These are phyloP conservation scores for Picea sitchensis DNA, from an alignment of 75 land plant genomes.

Conservation along the genomic window DNA sequence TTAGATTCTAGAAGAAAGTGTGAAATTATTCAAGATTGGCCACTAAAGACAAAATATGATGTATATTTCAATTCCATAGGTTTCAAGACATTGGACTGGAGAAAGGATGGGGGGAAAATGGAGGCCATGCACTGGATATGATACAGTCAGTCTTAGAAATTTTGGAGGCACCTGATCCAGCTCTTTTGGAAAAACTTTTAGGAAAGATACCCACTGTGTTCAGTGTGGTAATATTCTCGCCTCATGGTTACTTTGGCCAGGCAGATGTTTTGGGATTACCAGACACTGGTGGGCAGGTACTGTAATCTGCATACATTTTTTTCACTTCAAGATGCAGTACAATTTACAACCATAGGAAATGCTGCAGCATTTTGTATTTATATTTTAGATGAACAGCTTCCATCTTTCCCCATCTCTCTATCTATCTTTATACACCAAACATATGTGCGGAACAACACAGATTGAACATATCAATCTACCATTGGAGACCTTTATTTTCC, in stretches of 20 bases:
- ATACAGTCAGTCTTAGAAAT: slow-evolving; percentile 58
- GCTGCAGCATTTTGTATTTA: background rate
- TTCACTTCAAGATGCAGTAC: background rate
- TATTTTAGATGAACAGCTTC: background rate
- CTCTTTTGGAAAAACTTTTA: slow-evolving; percentile 60
- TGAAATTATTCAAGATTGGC: background rate
- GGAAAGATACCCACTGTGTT: slow-evolving; percentile 72
- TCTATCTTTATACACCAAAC: too few relatives aligned
- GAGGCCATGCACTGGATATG: slow-evolving; percentile 69
- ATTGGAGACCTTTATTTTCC: background rate
- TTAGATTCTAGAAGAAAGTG: background rate
- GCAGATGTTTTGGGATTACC: slow-evolving; percentile 94
- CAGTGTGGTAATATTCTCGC: slow-evolving; percentile 85
- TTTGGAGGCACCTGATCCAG: slow-evolving; percentile 91
- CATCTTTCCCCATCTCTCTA: background rate
- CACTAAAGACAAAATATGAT: too few relatives aligned
- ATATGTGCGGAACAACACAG: too few relatives aligned
- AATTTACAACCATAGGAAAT: slow-evolving; percentile 2
- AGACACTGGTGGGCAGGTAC: slow-evolving; percentile 98
- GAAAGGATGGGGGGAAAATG: slow-evolving; percentile 65
- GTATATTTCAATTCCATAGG: slow-evolving; percentile 25
- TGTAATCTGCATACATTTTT: background rate
- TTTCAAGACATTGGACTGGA: slow-evolving; percentile 82
- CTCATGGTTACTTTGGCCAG: slow-evolving; percentile 98
- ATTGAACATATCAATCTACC: background rate